Evolutionary conservation across 1,139 yeast species (phyloP), one percentile per base, ranked within the genome.

Genomic region (Hansenula anomala): DNA sequence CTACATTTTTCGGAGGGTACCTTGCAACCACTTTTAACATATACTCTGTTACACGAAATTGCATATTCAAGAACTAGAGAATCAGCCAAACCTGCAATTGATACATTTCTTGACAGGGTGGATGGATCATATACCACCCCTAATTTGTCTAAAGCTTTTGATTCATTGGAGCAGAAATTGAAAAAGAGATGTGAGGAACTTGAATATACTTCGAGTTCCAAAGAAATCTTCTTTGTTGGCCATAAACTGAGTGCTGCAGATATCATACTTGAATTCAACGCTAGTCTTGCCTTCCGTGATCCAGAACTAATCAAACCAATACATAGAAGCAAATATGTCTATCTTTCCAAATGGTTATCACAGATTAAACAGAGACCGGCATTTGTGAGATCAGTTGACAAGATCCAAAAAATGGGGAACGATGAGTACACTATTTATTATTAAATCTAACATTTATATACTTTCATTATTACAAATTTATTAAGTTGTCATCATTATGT

Each of bases 171-270:
- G 32, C 49, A 49, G 4, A 58, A 56, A 30, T 55, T 74, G 40
- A 56, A 49, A 3, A 12, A 15, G 10, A 14, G 15, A 15, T 15
- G 10, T 25, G 52, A 57, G 33, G 62, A 67, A 32, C 67, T 67
- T 4, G 61, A 67, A 31, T 67, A 67, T 4, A 71, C 39, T 8
- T 29, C 37, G 12, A 23, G 42, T 14, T 36, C 34, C 10, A 41
- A 37, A 8, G 36, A 38, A 1, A 15, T 73, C 0, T 75, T 49
- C 58, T 76, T 79, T 53, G 81, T 76, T 11, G 80, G 80, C 3
- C 67, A 73, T 43, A 66, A 66, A 43, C 59, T 80, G 38, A 66
- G 80, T 1, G 84, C 69, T 2, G 87, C 86, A 3, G 87, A 80
- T 51, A 65, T 80, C 36, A 42, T 52, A 16, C 28, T 74, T 39